These are phyloP conservation scores for Friedmanniomyces simplex DNA, from an alignment of 495 filamentous ascomycete genomes.

Conservation along the genomic window DNA sequence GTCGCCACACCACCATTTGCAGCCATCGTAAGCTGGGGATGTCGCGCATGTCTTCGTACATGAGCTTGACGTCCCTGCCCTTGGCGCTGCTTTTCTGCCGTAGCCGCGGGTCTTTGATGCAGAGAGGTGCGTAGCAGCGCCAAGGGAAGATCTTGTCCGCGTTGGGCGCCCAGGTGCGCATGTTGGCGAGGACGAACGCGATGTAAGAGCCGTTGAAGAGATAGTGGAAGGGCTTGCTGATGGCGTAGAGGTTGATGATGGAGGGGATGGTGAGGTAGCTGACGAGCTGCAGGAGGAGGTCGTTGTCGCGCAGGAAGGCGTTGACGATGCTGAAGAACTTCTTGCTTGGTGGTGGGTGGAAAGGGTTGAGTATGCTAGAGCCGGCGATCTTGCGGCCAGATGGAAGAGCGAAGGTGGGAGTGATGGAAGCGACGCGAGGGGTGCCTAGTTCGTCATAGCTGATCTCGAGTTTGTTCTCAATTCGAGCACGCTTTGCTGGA, in stretches of 20 bases:
- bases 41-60: slow-evolving; percentile 20
- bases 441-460: slow-evolving; percentile 10
- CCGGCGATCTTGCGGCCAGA: not conserved
- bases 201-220: slow-evolving; percentile 38
- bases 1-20: slow-evolving; percentile 41
- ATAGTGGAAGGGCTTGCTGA: slow-evolving; percentile 45
- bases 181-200: slow-evolving; percentile 35
- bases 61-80: slow-evolving; percentile 5
- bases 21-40: slow-evolving; percentile 45
- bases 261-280: slow-evolving; percentile 39
- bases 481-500: slow-evolving; percentile 4
- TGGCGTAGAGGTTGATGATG: slow-evolving; percentile 46
- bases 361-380: not conserved
- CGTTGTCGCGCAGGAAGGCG: slow-evolving; percentile 37
- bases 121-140: slow-evolving; percentile 41
- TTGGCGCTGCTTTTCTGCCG: slow-evolving; percentile 19
- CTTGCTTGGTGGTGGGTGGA: not conserved
- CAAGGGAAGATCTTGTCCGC: slow-evolving; percentile 42
- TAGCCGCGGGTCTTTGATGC: slow-evolving; percentile 38
- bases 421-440: slow-evolving; percentile 9
- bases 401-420: not conserved
- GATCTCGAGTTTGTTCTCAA: slow-evolving; percentile 16
- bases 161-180: slow-evolving; percentile 34
- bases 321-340: slow-evolving; percentile 41
- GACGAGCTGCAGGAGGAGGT: slow-evolving; percentile 42